Percentiles rank a stretch among this genome's conserved stretches.
phyloP scores from a whole-genome alignment of 768 basidiomycete species.

The Suillus occidentalis region DNA sequence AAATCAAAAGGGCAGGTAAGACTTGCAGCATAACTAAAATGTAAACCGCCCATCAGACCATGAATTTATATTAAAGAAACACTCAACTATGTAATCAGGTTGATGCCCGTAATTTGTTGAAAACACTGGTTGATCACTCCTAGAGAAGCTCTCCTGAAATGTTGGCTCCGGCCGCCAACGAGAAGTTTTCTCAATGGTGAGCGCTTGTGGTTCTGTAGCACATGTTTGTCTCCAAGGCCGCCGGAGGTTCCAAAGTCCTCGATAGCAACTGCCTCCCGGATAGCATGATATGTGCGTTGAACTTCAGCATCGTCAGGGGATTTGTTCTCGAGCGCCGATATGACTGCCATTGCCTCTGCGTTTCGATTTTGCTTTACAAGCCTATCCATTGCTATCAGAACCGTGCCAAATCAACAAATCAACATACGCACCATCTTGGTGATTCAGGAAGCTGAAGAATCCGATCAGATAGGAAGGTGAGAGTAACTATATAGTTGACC shows the following conservation, averaged over 20 bases:
- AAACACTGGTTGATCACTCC: slow-evolving; percentile 63
- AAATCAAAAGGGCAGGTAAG: background rate
- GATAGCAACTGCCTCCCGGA: slow-evolving; percentile 50
- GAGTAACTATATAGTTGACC: slow-evolving; percentile 21
- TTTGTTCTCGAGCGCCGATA: slow-evolving; percentile 60
- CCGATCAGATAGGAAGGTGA: slow-evolving; percentile 4
- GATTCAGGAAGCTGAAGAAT: slow-evolving; percentile 53
- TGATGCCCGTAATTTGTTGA: slow-evolving; percentile 70
- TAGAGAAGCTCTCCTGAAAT: slow-evolving; percentile 56
- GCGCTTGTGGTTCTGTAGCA: slow-evolving; percentile 3
- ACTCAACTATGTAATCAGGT: slow-evolving; percentile 58
- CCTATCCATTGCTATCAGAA: slow-evolving; percentile 31
- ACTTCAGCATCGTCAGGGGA: slow-evolving; percentile 46
- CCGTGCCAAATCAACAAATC: background rate
- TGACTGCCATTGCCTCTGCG: slow-evolving; percentile 58
- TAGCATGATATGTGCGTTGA: slow-evolving; percentile 52
- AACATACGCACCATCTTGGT: slow-evolving; percentile 47
- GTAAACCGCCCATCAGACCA: background rate
- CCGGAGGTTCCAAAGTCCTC: slow-evolving; percentile 29
- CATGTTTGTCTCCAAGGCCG: background rate
- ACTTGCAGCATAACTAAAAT: slow-evolving; percentile 33
- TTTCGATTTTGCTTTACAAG: slow-evolving; percentile 54
- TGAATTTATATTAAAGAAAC: background rate
- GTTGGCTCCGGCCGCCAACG: slow-evolving; percentile 55
- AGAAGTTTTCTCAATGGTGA: slow-evolving; percentile 52